A percentile compares a stretch with the other conserved stretches of the same genome.
Conservation (phyloP, 2,329 filamentous ascomycete genomes). For the Sarocladium kiliense region DNA sequence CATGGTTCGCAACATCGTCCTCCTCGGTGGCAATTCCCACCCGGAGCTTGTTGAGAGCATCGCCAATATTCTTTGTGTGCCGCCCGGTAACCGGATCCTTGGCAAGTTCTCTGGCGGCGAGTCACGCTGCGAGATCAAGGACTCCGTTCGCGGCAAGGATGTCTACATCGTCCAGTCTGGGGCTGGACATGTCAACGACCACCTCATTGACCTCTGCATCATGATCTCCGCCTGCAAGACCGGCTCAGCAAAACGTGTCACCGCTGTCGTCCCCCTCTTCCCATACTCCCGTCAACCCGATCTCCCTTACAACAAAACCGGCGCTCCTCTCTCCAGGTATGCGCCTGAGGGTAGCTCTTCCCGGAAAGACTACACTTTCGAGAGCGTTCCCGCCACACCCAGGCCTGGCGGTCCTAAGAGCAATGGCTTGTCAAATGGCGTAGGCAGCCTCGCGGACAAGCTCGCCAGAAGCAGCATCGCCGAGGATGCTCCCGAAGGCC, state of each 20-base stretch:
- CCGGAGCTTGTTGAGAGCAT: slow-evolving; percentile 81
- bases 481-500: slow-evolving; percentile 28
- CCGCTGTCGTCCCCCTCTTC: slow-evolving; percentile 89
- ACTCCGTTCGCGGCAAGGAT: slow-evolving; percentile 96
- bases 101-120: slow-evolving; percentile 94
- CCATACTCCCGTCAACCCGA: slow-evolving; percentile 96
- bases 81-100: slow-evolving; percentile 77
- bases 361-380: slow-evolving; percentile 73
- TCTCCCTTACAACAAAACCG: slow-evolving; percentile 92
- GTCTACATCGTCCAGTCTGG: slow-evolving; percentile 97
- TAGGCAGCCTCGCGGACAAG: slow-evolving; percentile 65
- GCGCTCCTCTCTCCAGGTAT: slow-evolving; percentile 77
- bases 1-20: slow-evolving; percentile 94
- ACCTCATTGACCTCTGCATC: slow-evolving; percentile 94
- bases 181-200: slow-evolving; percentile 89
- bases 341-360: slow-evolving; percentile 34
- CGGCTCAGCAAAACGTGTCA: slow-evolving; percentile 87
- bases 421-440: slow-evolving; percentile 59
- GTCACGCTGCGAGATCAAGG: slow-evolving; percentile 90
- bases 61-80: slow-evolving; percentile 82
- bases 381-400: slow-evolving; percentile 85
- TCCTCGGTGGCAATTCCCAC: slow-evolving; percentile 91
- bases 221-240: slow-evolving; percentile 98
- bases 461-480: slow-evolving; percentile 62
- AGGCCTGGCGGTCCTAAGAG: slow-evolving; percentile 66